A percentile compares a stretch with the other conserved stretches of the same genome.
phyloP scores from a whole-genome alignment of 768 basidiomycete species.

The Plicaturopsis crispa region DNA sequence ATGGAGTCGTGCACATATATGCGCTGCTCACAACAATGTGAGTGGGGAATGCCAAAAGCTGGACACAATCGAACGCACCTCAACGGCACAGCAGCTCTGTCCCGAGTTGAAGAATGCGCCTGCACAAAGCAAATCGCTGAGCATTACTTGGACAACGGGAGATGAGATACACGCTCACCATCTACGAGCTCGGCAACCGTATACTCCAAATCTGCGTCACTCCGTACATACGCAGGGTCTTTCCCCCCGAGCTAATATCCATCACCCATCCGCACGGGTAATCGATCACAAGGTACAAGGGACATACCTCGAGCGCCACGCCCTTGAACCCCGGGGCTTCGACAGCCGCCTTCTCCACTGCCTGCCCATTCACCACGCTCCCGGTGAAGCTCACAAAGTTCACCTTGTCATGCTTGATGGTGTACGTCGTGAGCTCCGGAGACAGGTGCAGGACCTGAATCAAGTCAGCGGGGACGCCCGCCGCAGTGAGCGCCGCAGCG shows the following conservation, averaged over 20 bases:
- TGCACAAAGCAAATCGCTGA: constrained; percentile 20
- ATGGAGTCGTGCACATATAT: constrained; percentile 89
- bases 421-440: constrained; percentile 48
- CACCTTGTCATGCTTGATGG: constrained; percentile 57
- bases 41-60: background rate
- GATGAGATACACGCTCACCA: constrained; percentile 38
- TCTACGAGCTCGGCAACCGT: constrained; percentile 86
- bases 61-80: constrained; percentile 36
- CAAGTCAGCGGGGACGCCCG: constrained; percentile 71
- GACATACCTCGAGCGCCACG: constrained; percentile 70
- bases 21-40: constrained; percentile 37
- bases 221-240: constrained; percentile 92
- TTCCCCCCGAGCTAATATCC: constrained; percentile 80
- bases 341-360: constrained; percentile 66
- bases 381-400: constrained; percentile 92
- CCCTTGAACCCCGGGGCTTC: constrained; percentile 71
- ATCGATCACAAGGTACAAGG: background rate
- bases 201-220: constrained; percentile 80
- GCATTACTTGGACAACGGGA: constrained; percentile 1
- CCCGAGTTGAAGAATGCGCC: constrained; percentile 96
- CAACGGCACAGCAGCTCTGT: constrained; percentile 92
- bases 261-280: constrained; percentile 2
- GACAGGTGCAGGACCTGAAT: constrained; percentile 74
- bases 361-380: constrained; percentile 67
- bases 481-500: constrained; percentile 54